Evolutionary conservation across 2,329 filamentous ascomycete species (phyloP).

Genomic region (Didymellaceae sp.): DNA sequence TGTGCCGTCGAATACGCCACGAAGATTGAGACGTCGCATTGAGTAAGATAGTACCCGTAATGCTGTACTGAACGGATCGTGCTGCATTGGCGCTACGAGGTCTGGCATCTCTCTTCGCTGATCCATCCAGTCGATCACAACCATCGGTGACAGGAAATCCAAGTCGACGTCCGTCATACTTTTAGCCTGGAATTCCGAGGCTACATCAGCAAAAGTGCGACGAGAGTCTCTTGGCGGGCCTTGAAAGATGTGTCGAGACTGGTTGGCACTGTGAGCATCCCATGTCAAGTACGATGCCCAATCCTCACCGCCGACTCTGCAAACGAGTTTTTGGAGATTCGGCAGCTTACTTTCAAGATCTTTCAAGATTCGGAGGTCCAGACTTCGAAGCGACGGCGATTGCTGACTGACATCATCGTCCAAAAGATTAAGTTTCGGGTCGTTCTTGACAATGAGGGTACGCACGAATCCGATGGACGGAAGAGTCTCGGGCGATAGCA

Average conservation of each 20-base stretch:
- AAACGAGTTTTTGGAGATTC: background rate
- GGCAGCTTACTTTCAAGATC: background rate
- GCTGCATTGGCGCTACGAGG: background rate
- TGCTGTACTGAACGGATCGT: background rate
- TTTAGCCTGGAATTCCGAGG: background rate
- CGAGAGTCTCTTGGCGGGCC: background rate
- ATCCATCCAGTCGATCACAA: background rate
- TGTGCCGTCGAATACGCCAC: background rate
- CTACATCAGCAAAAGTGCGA: background rate
- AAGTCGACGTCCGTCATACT: background rate
- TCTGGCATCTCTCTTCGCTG: background rate
- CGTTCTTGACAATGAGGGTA: background rate
- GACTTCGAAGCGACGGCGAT: background rate
- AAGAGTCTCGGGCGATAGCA: background rate
- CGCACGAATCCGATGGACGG: background rate
- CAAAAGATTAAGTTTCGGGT: background rate
- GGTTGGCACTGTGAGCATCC: background rate
- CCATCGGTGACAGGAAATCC: background rate
- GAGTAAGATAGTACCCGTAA: background rate
- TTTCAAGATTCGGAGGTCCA: background rate
- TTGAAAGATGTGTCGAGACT: background rate
- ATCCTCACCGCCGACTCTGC: background rate
- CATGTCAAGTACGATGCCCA: background rate
- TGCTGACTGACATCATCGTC: background rate
- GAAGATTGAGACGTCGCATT: background rate